These are phyloP conservation scores for Sporobolomyces pararoseus DNA, from an alignment of 768 basidiomycete species.

Conservation along the genomic window DNA sequence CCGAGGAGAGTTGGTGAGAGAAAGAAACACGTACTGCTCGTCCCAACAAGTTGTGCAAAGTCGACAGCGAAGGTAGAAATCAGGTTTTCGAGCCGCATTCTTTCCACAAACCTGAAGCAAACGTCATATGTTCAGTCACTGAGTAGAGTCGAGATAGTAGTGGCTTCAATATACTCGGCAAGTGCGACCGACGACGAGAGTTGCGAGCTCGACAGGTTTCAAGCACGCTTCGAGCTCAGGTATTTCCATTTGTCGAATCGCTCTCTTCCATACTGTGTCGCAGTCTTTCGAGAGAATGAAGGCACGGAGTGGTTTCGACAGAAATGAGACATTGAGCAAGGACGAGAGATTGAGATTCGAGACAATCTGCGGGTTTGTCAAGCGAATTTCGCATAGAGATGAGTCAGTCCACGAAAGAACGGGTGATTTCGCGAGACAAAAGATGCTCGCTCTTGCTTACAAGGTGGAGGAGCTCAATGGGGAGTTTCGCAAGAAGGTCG, in stretches of 20 bases:
- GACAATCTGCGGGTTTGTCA: constrained; percentile 1
- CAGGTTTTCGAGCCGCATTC: constrained; percentile 11
- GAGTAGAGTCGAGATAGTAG: background rate
- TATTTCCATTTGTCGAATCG: constrained; percentile 1
- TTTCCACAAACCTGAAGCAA: constrained; percentile 12
- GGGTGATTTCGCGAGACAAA: too few species aligned
- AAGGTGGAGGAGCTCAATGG: constrained; percentile 22
- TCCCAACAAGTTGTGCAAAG: constrained; percentile 25
- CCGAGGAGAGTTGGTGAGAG: background rate
- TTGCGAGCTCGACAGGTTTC: constrained; percentile 13
- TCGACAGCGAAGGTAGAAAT: constrained; percentile 5
- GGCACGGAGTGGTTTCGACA: background rate
- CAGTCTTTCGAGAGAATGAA: background rate
- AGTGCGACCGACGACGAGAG: background rate
- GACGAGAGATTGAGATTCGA: constrained; percentile 9
- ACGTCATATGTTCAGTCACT: background rate
- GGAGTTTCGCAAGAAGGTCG: background rate
- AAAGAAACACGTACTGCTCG: constrained; percentile 14
- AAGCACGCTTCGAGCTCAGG: constrained; percentile 21
- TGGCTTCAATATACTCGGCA: constrained; percentile 7
- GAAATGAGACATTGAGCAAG: constrained; percentile 12
- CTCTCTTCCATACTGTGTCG: background rate
- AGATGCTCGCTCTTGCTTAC: too few species aligned
- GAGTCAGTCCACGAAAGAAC: too few species aligned
- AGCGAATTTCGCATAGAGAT: background rate